These are phyloP conservation scores for Miscanthus lutarioriparius DNA, from an alignment of 176 grass and related monocot species.

Conservation along the genomic window DNA sequence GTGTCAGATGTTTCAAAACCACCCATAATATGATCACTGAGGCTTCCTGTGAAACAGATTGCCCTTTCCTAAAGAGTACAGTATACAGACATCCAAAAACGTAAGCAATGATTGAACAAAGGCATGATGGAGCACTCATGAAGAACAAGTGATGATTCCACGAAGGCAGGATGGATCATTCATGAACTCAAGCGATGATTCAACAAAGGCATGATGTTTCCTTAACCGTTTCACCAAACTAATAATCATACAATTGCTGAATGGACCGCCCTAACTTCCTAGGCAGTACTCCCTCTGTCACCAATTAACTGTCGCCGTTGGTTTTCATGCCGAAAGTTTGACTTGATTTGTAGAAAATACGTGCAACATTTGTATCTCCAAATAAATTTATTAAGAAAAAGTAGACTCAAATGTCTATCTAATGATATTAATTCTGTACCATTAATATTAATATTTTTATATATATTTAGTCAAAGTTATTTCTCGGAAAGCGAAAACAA, in stretches of 20 bases:
- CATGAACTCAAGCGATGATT: not conserved
- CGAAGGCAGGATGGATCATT: not conserved
- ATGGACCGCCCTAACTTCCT: no score
- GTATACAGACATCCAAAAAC: not conserved
- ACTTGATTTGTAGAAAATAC: no score
- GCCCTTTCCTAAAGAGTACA: not conserved
- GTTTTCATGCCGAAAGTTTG: no score
- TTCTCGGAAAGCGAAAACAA: no score
- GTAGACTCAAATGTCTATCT: no score
- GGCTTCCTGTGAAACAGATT: conserved; percentile 14
- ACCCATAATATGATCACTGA: not conserved
- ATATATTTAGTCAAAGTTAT: no score
- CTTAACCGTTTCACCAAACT: not conserved
- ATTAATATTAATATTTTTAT: no score
- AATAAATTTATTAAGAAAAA: no score
- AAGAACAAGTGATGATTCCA: not conserved
- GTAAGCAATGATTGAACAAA: not conserved
- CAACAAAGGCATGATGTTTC: not conserved
- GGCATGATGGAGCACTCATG: not conserved
- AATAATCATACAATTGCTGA: not conserved
- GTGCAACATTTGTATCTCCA: no score
- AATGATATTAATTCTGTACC: no score
- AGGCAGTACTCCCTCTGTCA: no score
- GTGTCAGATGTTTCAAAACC: not conserved
- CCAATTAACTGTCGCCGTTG: no score